phyloP scores from a whole-genome alignment of 2,329 filamentous ascomycete species.

The Diplodia corticola region DNA sequence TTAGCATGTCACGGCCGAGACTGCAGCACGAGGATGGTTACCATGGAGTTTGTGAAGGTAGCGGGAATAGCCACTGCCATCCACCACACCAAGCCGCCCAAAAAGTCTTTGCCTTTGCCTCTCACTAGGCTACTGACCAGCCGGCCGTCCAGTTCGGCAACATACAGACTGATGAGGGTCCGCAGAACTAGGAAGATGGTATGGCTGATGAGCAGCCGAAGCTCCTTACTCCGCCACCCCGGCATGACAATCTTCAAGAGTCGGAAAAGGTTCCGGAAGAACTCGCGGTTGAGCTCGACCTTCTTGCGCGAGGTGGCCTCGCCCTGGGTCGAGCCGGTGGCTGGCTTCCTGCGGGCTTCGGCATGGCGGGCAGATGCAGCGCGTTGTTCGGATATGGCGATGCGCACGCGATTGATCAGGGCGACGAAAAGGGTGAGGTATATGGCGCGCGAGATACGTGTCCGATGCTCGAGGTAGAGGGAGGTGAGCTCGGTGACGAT shows the following conservation, averaged over 20 bases:
- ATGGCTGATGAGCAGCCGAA: constrained; percentile 82
- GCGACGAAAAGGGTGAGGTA: constrained; percentile 45
- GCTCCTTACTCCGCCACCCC: constrained; percentile 84
- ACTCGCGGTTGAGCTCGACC: constrained; percentile 89
- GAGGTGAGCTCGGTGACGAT: constrained; percentile 40
- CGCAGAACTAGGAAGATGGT: constrained; percentile 88
- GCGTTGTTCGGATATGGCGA: constrained; percentile 91
- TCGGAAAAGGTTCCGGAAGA: constrained; percentile 73
- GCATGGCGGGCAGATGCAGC: constrained; percentile 72
- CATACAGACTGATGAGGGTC: constrained; percentile 91
- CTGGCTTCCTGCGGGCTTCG: constrained; percentile 57
- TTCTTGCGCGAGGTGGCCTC: constrained; percentile 62
- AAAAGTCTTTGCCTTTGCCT: constrained; percentile 86
- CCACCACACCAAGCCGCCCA: constrained; percentile 92
- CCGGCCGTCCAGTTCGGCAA: constrained; percentile 91
- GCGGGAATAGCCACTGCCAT: constrained; percentile 96
- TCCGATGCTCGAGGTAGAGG: constrained; percentile 42
- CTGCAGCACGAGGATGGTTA: constrained; percentile 39
- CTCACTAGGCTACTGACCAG: constrained; percentile 90
- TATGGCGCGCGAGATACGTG: constrained; percentile 44
- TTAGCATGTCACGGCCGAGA: constrained; percentile 24
- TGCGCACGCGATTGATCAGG: constrained; percentile 73
- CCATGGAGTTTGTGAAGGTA: constrained; percentile 98
- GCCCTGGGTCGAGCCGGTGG: constrained; percentile 35
- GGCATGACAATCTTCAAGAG: constrained; percentile 87